Evolutionary conservation across 2,329 filamentous ascomycete genomes (phyloP).

Genomic region (Neofusicoccum cordaticola): DNA sequence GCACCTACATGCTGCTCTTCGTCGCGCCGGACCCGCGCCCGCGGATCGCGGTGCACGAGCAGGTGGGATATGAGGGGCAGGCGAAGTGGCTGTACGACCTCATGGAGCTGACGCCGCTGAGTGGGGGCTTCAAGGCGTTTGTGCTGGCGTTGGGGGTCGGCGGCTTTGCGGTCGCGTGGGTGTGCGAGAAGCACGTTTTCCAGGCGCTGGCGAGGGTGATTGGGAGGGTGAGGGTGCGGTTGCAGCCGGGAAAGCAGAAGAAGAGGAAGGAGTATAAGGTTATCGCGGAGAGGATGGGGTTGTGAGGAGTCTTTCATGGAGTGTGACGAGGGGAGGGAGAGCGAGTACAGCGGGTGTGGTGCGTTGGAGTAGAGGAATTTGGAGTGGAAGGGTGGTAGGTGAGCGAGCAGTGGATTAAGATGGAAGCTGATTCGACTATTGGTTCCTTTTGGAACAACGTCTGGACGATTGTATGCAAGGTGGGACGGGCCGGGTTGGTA

Average conservation of each 20-base stretch:
- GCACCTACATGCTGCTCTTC: slow-evolving; percentile 72
- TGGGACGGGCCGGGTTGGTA: too few species aligned
- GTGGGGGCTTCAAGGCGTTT: slow-evolving; percentile 67
- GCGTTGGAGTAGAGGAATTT: too few species aligned
- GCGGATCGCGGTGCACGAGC: background rate
- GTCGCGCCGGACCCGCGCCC: slow-evolving; percentile 47
- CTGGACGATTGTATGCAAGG: too few species aligned
- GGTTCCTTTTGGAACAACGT: too few species aligned
- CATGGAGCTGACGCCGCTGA: slow-evolving; percentile 85
- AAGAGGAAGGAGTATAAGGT: slow-evolving; percentile 85
- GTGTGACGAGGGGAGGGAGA: too few species aligned
- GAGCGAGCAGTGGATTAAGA: too few species aligned
- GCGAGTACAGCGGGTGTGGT: too few species aligned
- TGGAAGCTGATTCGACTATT: too few species aligned
- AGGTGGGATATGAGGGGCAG: background rate
- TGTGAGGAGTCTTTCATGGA: background rate
- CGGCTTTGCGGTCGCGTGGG: slow-evolving; percentile 68
- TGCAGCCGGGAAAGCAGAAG: slow-evolving; percentile 62
- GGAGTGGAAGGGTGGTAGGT: too few species aligned
- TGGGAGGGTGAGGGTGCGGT: slow-evolving; percentile 57
- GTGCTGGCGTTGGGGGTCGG: slow-evolving; percentile 67
- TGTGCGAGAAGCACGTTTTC: slow-evolving; percentile 70
- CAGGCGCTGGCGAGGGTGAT: slow-evolving; percentile 65
- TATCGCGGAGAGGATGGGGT: slow-evolving; percentile 44
- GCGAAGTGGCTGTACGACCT: slow-evolving; percentile 64